Base-by-base conservation (phyloP, 306 rosid genomes). In the Glycine soja region DNA sequence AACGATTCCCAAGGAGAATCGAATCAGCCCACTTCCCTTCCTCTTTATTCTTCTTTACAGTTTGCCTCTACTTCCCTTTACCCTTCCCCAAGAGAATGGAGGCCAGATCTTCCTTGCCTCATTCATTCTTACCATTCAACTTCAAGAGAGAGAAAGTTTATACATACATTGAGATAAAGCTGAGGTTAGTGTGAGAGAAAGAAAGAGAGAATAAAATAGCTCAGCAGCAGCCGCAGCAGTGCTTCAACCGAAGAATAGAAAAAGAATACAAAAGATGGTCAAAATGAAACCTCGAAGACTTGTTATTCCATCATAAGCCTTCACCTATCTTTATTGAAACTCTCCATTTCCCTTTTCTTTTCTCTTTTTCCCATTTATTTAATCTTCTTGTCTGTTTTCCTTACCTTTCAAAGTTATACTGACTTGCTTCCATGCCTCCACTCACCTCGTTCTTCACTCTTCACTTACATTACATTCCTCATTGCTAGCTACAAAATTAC, bases 61-160 rank as follows among this genome's bases (percentile, higher is more conserved):
- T 94, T 90, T 87, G 90, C 90, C 89, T 84, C 88, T 79, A 48
- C 36, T 62, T 62, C 72, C 76, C 97, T 94, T 94, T 92, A 90
- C 97, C 97, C 89, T 88, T 92, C 92, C 84, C 98, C 97, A 90
- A 92, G 97, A 92, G 91, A 94, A 94, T 94, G 98, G 96, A 94
- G 78, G 87, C 89, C 93, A 91, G 88, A 85, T 83, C 76, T 24
- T 24, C 30, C 30, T 78, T 74, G 42, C 8, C 70, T 62, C 76
- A 19, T 72, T 51, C 67, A 18, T 83, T 77, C 82, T 77, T 68
- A 58, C 75, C 61, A 48, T 63, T 63, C 30, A 24, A 24, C 30
- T 24, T 24, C 74, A 61, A 71, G 18, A 38, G 43, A 62, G 34
- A 72, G 32, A 69, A 24, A 24, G 30, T 24, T 0, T 50, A 63